Evolutionary conservation across 768 basidiomycete species (phyloP).

Genomic region (Tricholoma sp.): DNA sequence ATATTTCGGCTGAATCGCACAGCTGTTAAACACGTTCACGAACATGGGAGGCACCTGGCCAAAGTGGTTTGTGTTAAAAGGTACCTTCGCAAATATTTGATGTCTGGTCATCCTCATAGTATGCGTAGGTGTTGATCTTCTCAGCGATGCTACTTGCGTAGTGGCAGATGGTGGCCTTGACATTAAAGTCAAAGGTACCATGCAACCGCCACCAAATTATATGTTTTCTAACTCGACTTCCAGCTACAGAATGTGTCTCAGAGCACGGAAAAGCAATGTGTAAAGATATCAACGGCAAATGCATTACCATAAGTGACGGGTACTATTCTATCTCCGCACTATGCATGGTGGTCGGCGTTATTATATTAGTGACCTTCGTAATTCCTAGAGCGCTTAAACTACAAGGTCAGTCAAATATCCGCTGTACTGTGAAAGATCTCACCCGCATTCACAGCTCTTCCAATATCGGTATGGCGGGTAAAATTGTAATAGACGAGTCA

Average conservation of each 20-base stretch:
- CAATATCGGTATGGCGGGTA: conserved; percentile 68
- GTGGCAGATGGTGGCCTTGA: conserved; percentile 54
- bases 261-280: conserved; percentile 85
- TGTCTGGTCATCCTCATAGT: conserved; percentile 10
- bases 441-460: conserved; percentile 44
- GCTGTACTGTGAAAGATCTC: conserved; percentile 2
- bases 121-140: conserved; percentile 71
- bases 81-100: conserved; percentile 24
- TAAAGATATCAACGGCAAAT: conserved; percentile 67
- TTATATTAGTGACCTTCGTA: conserved; percentile 70
- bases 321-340: conserved; percentile 81
- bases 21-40: conserved; percentile 93
- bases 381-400: conserved; percentile 79
- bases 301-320: conserved; percentile 83
- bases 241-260: conserved; percentile 86
- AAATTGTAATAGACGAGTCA: conserved; percentile 39
- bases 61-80: conserved; percentile 92
- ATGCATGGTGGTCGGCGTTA: conserved; percentile 75
- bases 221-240: conserved; percentile 8
- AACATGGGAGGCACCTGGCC: conserved; percentile 99
- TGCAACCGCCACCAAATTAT: neutral
- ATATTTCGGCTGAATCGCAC: neutral
- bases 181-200: conserved; percentile 50
- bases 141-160: conserved; percentile 80
- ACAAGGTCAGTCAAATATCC: conserved; percentile 57